Evolutionary conservation across 2,329 filamentous ascomycete species (phyloP).

Genomic region (Botrytis hyacinthi): DNA sequence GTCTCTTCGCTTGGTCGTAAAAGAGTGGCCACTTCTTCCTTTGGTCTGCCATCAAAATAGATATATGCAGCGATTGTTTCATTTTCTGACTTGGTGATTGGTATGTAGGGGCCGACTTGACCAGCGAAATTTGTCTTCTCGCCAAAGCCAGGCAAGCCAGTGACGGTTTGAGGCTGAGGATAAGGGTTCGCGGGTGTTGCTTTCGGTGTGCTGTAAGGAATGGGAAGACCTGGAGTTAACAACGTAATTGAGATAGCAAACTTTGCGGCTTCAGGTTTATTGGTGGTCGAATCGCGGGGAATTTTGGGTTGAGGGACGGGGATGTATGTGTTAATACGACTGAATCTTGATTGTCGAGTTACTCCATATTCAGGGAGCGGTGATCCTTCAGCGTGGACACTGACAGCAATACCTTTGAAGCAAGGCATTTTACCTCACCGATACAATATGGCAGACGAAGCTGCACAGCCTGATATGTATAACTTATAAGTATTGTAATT

Average conservation of each 20-base stretch:
- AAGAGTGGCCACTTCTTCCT: constrained; percentile 95
- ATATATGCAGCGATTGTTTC: constrained; percentile 99
- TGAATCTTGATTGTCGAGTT: constrained; percentile 86
- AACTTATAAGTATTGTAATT: constrained; percentile 3
- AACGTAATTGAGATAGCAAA: constrained; percentile 98
- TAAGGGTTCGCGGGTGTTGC: constrained; percentile 71
- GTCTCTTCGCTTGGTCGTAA: constrained; percentile 92
- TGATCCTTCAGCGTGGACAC: constrained; percentile 79
- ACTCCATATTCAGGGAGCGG: constrained; percentile 91
- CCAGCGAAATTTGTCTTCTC: constrained; percentile 53
- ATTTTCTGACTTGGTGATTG: constrained; percentile 87
- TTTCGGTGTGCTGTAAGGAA: constrained; percentile 91
- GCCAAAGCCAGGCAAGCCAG: constrained; percentile 58
- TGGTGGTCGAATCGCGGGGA: constrained; percentile 57
- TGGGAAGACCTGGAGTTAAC: constrained; percentile 80
- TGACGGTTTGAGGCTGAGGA: constrained; percentile 79
- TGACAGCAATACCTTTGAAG: constrained; percentile 98
- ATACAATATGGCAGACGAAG: constrained; percentile 30
- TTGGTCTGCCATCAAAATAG: constrained; percentile 92
- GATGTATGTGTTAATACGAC: constrained; percentile 95
- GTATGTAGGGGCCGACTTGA: constrained; percentile 79
- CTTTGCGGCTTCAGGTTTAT: constrained; percentile 86
- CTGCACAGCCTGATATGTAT: constrained; percentile 27
- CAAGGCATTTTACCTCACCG: constrained; percentile 66
- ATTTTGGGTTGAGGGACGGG: constrained; percentile 87